These are phyloP conservation scores for Ganoderma lingzhi DNA, from an alignment of 1,284 basidiomycete species.

Conservation along the genomic window DNA sequence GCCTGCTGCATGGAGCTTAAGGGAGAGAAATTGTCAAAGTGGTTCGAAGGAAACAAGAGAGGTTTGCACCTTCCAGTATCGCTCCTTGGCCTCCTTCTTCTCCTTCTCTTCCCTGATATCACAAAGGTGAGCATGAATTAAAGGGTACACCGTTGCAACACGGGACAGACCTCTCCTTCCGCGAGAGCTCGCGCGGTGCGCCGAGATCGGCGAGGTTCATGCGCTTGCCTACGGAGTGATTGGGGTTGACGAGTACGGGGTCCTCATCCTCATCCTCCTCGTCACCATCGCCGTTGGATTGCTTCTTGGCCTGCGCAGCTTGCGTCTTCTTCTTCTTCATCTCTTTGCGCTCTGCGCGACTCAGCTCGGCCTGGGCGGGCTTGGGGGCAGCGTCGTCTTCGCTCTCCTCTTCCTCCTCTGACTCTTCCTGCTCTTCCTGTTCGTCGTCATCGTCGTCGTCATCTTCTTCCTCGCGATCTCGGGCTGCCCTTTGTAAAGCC, in stretches of 20 bases:
- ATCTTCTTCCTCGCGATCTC: constrained; percentile 12
- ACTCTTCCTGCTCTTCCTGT: constrained; percentile 7
- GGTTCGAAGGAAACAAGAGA: background rate
- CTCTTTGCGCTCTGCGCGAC: constrained; percentile 10
- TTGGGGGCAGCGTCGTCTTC: constrained; percentile 5
- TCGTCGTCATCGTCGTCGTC: constrained; percentile 8
- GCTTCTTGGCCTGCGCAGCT: constrained; percentile 36
- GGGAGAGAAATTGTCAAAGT: background rate
- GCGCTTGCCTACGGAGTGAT: constrained; percentile 40
- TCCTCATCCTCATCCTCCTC: constrained; percentile 44
- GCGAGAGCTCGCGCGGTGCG: constrained; percentile 39
- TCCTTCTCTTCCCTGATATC: constrained; percentile 82
- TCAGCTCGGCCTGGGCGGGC: constrained; percentile 6
- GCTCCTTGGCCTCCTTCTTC: constrained; percentile 87
- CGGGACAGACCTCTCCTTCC: constrained; percentile 37
- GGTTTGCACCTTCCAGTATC: constrained; percentile 78
- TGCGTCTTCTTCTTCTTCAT: constrained; percentile 38
- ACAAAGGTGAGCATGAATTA: background rate
- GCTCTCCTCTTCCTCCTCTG: constrained; percentile 6
- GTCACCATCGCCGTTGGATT: constrained; percentile 29
- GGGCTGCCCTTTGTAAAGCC: constrained; percentile 1
- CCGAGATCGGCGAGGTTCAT: constrained; percentile 38
- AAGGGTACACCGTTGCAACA: background rate
- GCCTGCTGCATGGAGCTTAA: constrained; percentile 73
- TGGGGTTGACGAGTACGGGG: constrained; percentile 42